phyloP scores from a whole-genome alignment of 768 basidiomycete genomes.

The Leucocoprinus leucothites region DNA sequence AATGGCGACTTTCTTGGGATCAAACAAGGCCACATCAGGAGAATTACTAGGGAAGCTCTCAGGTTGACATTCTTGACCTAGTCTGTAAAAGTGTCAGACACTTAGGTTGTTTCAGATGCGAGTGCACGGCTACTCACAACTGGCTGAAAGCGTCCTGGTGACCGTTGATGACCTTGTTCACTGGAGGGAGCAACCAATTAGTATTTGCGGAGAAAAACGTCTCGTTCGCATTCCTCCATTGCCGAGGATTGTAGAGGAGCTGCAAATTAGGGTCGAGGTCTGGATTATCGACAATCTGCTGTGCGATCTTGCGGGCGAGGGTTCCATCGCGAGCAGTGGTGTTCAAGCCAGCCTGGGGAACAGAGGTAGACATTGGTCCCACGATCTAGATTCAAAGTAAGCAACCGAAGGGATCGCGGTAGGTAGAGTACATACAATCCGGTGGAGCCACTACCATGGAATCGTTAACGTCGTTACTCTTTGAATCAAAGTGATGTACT shows the following conservation, averaged over 20 bases:
- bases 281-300: constrained; percentile 32
- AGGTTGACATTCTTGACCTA: constrained; percentile 42
- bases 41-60: constrained; percentile 25
- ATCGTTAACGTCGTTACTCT: background rate
- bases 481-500: constrained; percentile 19
- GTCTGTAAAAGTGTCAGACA: constrained; percentile 22
- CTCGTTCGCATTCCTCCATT: constrained; percentile 46
- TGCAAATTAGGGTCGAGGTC: constrained; percentile 40
- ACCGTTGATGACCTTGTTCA: constrained; percentile 44
- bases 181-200: constrained; percentile 49
- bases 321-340: constrained; percentile 48
- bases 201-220: constrained; percentile 35
- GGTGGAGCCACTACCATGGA: constrained; percentile 38
- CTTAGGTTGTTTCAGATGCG: background rate
- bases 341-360: constrained; percentile 55
- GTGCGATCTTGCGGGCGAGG: constrained; percentile 48
- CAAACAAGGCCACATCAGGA: constrained; percentile 46
- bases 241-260: constrained; percentile 47
- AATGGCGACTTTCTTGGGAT: constrained; percentile 49
- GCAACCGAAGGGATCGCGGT: background rate
- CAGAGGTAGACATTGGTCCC: constrained; percentile 49
- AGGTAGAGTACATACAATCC: constrained; percentile 32
- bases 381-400: constrained; percentile 33
- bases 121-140: constrained; percentile 23
- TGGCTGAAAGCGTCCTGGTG: constrained; percentile 50